Percentiles rank a stretch among this genome's conserved stretches.
Conservation (phyloP, 495 filamentous ascomycete genomes). For the Penicillium ucsense region DNA sequence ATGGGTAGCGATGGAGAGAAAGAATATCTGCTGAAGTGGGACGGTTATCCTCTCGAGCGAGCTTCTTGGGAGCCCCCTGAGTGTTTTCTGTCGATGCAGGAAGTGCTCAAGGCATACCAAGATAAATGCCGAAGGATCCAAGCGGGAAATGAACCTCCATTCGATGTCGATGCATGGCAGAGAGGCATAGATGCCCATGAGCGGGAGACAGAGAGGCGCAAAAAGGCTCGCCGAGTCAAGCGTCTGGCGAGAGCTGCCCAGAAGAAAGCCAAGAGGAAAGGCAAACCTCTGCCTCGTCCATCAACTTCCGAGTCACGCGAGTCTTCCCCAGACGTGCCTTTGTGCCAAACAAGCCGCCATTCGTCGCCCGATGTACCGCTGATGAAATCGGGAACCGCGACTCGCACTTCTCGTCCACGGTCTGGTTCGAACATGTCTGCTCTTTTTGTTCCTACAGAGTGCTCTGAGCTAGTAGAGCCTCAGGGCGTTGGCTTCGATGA, state of each 20-base stretch:
- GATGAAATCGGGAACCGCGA: background rate
- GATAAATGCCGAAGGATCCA: conserved; percentile 36
- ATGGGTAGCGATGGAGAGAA: conserved; percentile 13
- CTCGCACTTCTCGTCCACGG: background rate
- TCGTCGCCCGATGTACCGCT: background rate
- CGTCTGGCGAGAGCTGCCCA: background rate
- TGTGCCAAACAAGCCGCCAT: background rate
- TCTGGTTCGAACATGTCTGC: background rate
- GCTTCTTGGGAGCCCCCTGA: conserved; percentile 57
- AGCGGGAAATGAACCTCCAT: conserved; percentile 28
- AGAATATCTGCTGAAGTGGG: conserved; percentile 58
- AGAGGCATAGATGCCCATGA: conserved; percentile 13
- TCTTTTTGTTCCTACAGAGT: background rate
- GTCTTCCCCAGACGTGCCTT: background rate
- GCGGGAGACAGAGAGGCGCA: conserved; percentile 30
- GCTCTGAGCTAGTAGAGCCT: background rate
- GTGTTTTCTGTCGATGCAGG: conserved; percentile 34
- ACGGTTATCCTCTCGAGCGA: conserved; percentile 45
- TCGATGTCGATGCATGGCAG: conserved; percentile 41
- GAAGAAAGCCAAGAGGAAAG: background rate
- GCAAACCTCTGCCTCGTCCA: background rate
- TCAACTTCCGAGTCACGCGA: background rate
- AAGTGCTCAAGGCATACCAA: conserved; percentile 41
- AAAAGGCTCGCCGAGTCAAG: conserved; percentile 8
- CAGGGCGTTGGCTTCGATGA: too few relatives aligned